These are phyloP conservation scores for Rhizophagus prolifer DNA, from an alignment of 192 early-diverging fungal species.

Conservation along the genomic window DNA sequence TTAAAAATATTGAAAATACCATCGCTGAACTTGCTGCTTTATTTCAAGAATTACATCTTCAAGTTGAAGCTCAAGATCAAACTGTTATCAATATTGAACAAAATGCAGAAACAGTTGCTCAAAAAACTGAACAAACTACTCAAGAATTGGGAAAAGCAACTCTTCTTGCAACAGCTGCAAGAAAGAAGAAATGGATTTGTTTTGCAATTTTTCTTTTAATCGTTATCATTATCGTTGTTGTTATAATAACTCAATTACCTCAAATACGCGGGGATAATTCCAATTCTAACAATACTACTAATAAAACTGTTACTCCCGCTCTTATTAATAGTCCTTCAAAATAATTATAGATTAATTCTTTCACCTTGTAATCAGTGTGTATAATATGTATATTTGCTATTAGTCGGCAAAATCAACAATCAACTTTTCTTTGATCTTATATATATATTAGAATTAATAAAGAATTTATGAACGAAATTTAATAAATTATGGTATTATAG, in stretches of 20 bases:
- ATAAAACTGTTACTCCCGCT: no score
- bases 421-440: no score
- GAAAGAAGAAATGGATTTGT: conserved; percentile 62
- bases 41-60: conserved; percentile 85
- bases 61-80: conserved; percentile 75
- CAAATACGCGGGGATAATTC: not conserved
- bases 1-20: conserved; percentile 82
- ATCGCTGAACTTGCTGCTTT: conserved; percentile 88
- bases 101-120: conserved; percentile 57
- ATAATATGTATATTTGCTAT: no score
- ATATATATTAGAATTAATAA: no score
- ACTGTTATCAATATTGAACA: conserved; percentile 70
- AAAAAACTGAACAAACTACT: conserved; percentile 63
- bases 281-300: no score
- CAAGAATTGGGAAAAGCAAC: conserved; percentile 58
- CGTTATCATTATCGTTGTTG: conserved; percentile 41
- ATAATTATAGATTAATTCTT: no score
- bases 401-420: no score
- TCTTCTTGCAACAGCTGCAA: conserved; percentile 40
- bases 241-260: not conserved
- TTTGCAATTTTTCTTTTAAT: conserved; percentile 48
- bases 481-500: no score
- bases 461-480: no score
- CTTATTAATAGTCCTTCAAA: no score
- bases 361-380: no score